phyloP scores from a whole-genome alignment of 1,284 basidiomycete genomes.

The Hemileccinum hortonii region DNA sequence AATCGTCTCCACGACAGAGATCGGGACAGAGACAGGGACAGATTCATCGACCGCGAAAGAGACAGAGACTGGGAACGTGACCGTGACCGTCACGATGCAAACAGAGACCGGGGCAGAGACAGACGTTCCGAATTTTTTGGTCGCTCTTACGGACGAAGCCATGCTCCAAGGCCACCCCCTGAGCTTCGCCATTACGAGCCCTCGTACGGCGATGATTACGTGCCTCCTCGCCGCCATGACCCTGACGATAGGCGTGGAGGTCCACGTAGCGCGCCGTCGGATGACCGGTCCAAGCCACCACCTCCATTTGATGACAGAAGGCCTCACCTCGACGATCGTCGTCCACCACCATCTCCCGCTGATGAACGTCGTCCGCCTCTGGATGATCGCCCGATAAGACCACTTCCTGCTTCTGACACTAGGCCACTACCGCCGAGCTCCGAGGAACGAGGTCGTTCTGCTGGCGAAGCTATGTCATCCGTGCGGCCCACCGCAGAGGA shows the following conservation, averaged over 20 bases:
- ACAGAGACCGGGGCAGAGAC: constrained; percentile 33
- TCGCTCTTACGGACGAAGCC: constrained; percentile 38
- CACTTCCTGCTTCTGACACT: constrained; percentile 22
- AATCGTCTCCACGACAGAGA: constrained; percentile 29
- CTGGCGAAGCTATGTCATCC: constrained; percentile 13
- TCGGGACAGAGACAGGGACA: constrained; percentile 35
- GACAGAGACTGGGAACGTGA: constrained; percentile 39
- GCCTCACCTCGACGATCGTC: constrained; percentile 30
- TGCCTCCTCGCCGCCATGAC: constrained; percentile 36
- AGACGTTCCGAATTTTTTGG: constrained; percentile 37
- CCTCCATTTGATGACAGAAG: constrained; percentile 26
- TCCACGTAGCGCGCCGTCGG: constrained; percentile 14
- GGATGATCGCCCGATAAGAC: constrained; percentile 30
- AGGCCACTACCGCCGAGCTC: constrained; percentile 13
- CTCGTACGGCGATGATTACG: constrained; percentile 32
- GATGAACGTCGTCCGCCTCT: constrained; percentile 24
- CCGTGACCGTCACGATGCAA: constrained; percentile 24
- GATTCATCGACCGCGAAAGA: constrained; percentile 31
- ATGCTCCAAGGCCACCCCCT: constrained; percentile 41
- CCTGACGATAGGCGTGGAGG: constrained; percentile 29
- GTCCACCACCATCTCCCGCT: constrained; percentile 7
- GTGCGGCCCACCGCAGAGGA: constrained; percentile 21
- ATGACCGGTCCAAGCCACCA: constrained; percentile 21
- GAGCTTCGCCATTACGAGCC: constrained; percentile 46
- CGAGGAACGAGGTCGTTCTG: constrained; percentile 23